A percentile compares a stretch with the other conserved stretches of the same genome.
phyloP scores from a whole-genome alignment of 2,329 filamentous ascomycete genomes.

The Talaromyces verruculosus region DNA sequence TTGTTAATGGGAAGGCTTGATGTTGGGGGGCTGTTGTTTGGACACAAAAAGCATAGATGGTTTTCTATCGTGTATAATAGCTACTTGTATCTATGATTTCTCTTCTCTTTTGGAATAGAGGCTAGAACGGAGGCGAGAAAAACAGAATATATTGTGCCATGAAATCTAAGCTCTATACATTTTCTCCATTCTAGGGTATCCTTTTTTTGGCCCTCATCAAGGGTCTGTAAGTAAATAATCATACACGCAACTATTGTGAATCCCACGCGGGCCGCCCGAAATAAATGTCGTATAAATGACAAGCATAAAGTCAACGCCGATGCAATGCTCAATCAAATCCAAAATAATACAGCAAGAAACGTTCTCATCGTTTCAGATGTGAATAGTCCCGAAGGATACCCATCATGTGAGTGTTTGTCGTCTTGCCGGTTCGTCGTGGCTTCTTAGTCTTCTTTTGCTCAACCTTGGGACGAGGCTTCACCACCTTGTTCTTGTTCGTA shows the following conservation, averaged over 20 bases:
- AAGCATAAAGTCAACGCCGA: slow-evolving; percentile 24
- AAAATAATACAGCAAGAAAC: not conserved
- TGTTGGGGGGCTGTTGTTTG: not conserved
- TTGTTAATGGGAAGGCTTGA: slow-evolving; percentile 40
- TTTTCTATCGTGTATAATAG: slow-evolving; percentile 8
- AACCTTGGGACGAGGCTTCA: slow-evolving; percentile 56
- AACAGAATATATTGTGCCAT: not conserved
- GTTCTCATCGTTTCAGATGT: slow-evolving; percentile 43
- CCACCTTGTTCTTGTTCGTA: slow-evolving; percentile 73
- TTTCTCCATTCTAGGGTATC: slow-evolving; percentile 23
- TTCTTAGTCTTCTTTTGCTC: slow-evolving; percentile 73
- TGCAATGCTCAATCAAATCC: slow-evolving; percentile 25
- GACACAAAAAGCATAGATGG: slow-evolving; percentile 12
- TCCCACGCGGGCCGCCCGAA: not conserved
- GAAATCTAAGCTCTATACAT: not conserved
- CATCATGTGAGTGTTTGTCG: slow-evolving; percentile 84
- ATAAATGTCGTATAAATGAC: not conserved
- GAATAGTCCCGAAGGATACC: slow-evolving; percentile 75
- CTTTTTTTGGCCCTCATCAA: slow-evolving; percentile 11
- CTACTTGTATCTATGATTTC: slow-evolving; percentile 16
- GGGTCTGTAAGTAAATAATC: not conserved
- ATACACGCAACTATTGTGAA: slow-evolving; percentile 1
- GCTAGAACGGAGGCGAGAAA: not conserved
- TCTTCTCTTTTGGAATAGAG: slow-evolving; percentile 3
- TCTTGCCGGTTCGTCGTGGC: slow-evolving; percentile 71